Base-by-base conservation (phyloP, 176 grass and related monocot species). In the Oryza brachyantha region DNA sequence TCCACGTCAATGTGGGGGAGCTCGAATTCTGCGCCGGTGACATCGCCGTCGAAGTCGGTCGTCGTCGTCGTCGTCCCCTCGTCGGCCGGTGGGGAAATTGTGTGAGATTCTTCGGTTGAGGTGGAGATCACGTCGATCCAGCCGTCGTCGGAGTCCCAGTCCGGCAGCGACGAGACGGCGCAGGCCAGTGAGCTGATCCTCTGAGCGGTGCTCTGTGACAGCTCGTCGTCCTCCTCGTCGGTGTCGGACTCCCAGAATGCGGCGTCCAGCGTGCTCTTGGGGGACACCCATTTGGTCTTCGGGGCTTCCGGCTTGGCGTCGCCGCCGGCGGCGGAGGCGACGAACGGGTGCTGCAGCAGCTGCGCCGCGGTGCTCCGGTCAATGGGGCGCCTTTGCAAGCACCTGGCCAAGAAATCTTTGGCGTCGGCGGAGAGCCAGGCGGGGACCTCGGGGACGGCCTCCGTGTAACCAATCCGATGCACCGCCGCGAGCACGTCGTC, bases 181-280 rank as follows among this genome's bases (percentile, higher is more conserved):
- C 64, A 80, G 21, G 81, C 32, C 55, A 88, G 17, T 14, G 81
- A n/a, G 0, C 26, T 5, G 70, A 88, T 80, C 57, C 86, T 79
- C 28, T 68, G 68, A 8, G 74, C 48, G 6, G 81, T 7, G 75
- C 69, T 54, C 17, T 67, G 38, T 6, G 16, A 12, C 26, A 9
- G n/a, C 5, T 84, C 58, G 13, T 42, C 79, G 13, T 82, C 82
- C 24, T 77, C 83, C 22, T 79, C 72, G 5, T 90, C 86, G 13
- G 71, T 79, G 22, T 85, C 35, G 0, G 70, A 82, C 4, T 87
- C 79, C 89, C 86, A 94, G n/a, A 91, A 83, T 24, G 68, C 69
- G 1, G 84, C 77, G 48, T 96, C 87, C 21, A 96, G 79, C 8
- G 84, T 90, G 87, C 93, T 96, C 68, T 87, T 96, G 1, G 93